Evolutionary conservation across 192 early-diverging fungal genomes (phyloP), one percentile per base, ranked within the genome.

Genomic region (Polychytrium aggregatum): DNA sequence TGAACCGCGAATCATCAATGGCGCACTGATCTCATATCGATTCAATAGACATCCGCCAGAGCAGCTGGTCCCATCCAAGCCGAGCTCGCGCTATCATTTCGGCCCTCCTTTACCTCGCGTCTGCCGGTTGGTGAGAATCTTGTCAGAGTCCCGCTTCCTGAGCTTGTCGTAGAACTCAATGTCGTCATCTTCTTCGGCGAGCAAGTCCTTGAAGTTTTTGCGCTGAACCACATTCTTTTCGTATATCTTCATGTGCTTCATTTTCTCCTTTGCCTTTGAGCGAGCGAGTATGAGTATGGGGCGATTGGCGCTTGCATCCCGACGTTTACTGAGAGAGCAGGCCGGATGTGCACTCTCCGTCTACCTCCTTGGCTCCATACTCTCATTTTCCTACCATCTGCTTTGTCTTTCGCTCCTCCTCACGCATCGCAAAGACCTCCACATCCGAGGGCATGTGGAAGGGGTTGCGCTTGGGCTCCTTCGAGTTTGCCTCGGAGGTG

Each of bases 361-460:
- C n/a, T n/a, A 33, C 29, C 41, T 16, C 3, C 10, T 13, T 24
- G 46, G 6, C 4, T 33, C 6, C 31, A 33, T 33, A 11, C 31
- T 18, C 37, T 26, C 24, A 24, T 40, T 14, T 28, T 10, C 18
- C 39, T 22, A 68, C 70, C 64, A 69, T 60, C 42, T 57, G 42
- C 54, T 69, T 74, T 21, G 42, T 21, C 35, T 54, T 8, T 43
- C 66, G 43, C 42, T 74, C 71, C 21, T 69, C 66, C 41, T 74
- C 71, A 1, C 71, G 55, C 64, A 71, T 54, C 2, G 68, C 56
- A 64, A 71, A 71, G 7, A 76, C 73, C 50, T 76, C 73, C 34
- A 60, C 52, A 56, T 76, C 73, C 5, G 68, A 59, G 7, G 73
- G 73, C 64, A 76, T 69, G 36, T 69, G 62, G 46, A 76, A 76